Evolutionary conservation across 805 yeast genomes (phyloP).

Genomic region (Teunomyces pallodes): DNA sequence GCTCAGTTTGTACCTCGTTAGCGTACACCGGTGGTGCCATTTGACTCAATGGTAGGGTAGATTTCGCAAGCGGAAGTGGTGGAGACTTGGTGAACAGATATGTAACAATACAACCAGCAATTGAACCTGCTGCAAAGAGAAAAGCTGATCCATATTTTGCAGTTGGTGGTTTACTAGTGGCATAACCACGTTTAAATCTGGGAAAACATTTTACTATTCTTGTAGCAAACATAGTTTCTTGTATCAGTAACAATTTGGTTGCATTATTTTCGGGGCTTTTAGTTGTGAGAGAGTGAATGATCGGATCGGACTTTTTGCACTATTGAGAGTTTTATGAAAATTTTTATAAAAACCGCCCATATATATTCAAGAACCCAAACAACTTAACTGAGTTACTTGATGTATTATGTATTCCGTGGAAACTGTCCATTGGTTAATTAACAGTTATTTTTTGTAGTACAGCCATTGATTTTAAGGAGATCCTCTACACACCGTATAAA

Average conservation of each 20-base stretch:
- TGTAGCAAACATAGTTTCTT: neutral
- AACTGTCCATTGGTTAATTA: too few relatives aligned
- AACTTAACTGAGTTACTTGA: too few relatives aligned
- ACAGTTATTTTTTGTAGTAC: too few relatives aligned
- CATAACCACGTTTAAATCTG: neutral
- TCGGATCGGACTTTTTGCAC: too few relatives aligned
- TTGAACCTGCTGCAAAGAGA: neutral
- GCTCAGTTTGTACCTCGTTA: conserved; percentile 13
- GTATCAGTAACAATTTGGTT: neutral
- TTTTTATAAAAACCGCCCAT: too few relatives aligned
- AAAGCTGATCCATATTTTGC: neutral
- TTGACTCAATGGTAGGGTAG: conserved; percentile 16
- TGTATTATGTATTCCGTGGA: too few relatives aligned
- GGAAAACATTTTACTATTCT: neutral
- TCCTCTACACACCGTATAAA: neutral
- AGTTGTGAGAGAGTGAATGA: too few relatives aligned
- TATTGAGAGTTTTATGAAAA: too few relatives aligned
- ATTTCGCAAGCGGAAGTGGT: neutral
- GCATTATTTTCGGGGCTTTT: neutral
- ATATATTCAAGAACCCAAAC: too few relatives aligned
- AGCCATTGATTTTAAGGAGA: too few relatives aligned
- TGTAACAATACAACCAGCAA: neutral
- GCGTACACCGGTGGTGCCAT: conserved; percentile 24
- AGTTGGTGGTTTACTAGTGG: neutral
- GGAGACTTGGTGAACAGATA: neutral